These are phyloP conservation scores for Malassezia sympodialis DNA, from an alignment of 1,284 basidiomycete species.

Conservation along the genomic window DNA sequence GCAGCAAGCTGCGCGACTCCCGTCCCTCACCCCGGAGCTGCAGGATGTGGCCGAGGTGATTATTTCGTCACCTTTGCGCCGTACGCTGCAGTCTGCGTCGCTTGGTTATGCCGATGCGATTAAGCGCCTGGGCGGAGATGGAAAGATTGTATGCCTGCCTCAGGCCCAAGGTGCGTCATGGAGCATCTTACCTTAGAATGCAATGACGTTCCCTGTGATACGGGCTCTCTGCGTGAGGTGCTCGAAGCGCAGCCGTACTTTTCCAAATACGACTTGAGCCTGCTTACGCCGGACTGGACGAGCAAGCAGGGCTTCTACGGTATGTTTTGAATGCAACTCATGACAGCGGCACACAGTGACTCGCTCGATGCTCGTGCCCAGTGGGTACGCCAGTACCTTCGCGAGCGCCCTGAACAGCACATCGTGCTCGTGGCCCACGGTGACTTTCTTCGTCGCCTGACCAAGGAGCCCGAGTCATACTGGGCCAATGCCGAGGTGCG, in stretches of 20 bases:
- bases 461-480: constrained; percentile 19
- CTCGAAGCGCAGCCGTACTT: constrained; percentile 40
- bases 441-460: constrained; percentile 43
- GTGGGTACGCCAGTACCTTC: constrained; percentile 45
- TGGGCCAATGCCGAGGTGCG: constrained; percentile 47
- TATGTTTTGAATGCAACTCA: neutral
- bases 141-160: constrained; percentile 34
- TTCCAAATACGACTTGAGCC: constrained; percentile 33
- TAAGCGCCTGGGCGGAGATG: constrained; percentile 33
- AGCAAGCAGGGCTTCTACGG: constrained; percentile 43
- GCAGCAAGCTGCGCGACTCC: constrained; percentile 33
- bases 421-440: constrained; percentile 47
- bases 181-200: constrained; percentile 22
- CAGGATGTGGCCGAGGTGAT: constrained; percentile 33
- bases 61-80: constrained; percentile 34
- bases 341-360: constrained; percentile 27
- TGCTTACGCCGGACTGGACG: constrained; percentile 44
- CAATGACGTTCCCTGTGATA: constrained; percentile 44
- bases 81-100: constrained; percentile 42
- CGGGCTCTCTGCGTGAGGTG: constrained; percentile 33
- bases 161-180: constrained; percentile 34
- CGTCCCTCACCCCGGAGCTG: constrained; percentile 25
- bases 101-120: constrained; percentile 37
- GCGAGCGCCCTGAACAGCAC: constrained; percentile 35
- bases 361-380: constrained; percentile 36